These are phyloP conservation scores for Tricholoma matsutake DNA, from an alignment of 768 basidiomycete genomes.

Conservation along the genomic window DNA sequence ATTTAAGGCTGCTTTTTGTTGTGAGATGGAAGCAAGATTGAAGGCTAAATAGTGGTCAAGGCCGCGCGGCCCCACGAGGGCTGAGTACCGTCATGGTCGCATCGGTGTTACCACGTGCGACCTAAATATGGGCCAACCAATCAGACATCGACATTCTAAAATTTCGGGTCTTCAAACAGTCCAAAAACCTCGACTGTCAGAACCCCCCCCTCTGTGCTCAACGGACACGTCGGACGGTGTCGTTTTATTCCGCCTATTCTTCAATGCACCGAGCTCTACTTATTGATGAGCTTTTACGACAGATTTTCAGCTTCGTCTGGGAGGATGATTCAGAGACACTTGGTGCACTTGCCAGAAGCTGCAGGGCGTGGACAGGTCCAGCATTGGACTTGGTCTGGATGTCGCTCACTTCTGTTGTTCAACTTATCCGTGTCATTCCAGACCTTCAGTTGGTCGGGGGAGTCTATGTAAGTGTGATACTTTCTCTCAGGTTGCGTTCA, in stretches of 20 bases:
- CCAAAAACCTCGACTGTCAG: neutral
- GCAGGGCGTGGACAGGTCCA: conserved; percentile 46
- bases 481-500: neutral
- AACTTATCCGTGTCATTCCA: conserved; percentile 39
- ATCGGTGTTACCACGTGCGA: neutral
- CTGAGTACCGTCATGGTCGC: too few species aligned
- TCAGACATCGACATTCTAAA: neutral
- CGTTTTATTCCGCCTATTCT: neutral
- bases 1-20: too few species aligned
- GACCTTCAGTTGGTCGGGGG: conserved; percentile 24
- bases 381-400: conserved; percentile 47
- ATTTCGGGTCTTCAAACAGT: neutral
- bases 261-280: conserved; percentile 43
- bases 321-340: conserved; percentile 30
- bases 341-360: conserved; percentile 36
- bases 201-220: neutral
- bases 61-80: too few species aligned
- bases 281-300: conserved; percentile 48
- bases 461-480: conserved; percentile 31
- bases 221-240: neutral
- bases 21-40: too few species aligned
- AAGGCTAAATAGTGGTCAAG: too few species aligned
- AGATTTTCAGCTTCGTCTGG: conserved; percentile 34
- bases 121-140: neutral
- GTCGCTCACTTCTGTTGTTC: conserved; percentile 36